Conservation (phyloP, 768 basidiomycete genomes). For the Tricholoma matsutake region DNA sequence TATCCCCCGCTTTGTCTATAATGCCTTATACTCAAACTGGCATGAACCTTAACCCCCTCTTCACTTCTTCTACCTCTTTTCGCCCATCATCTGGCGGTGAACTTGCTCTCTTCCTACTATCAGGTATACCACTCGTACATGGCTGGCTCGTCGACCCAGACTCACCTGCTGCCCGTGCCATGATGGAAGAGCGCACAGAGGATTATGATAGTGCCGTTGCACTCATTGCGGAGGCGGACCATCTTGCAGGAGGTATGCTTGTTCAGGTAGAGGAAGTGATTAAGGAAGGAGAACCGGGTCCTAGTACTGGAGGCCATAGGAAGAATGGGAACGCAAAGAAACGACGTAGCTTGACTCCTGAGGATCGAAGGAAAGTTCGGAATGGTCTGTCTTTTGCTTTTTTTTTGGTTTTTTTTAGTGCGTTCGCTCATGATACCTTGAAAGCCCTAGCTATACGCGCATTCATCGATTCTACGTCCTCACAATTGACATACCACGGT, state of each 20-base stretch:
- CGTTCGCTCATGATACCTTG: background rate
- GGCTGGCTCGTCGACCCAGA: conserved; percentile 85
- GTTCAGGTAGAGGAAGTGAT: conserved; percentile 37
- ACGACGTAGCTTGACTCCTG: conserved; percentile 38
- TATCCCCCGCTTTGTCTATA: conserved; percentile 69
- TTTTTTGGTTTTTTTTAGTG: background rate
- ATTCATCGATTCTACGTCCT: conserved; percentile 69
- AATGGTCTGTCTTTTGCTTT: conserved; percentile 49
- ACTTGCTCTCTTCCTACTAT: conserved; percentile 81
- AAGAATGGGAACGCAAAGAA: background rate
- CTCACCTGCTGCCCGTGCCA: conserved; percentile 52
- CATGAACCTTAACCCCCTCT: conserved; percentile 86
- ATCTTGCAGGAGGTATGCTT: conserved; percentile 61
- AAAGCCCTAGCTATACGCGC: conserved; percentile 64
- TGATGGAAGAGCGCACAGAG: conserved; percentile 40
- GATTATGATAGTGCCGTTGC: conserved; percentile 77
- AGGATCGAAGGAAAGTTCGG: conserved; percentile 61
- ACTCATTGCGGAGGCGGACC: conserved; percentile 77
- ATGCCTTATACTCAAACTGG: conserved; percentile 86
- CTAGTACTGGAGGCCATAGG: conserved; percentile 12
- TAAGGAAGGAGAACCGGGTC: conserved; percentile 12
- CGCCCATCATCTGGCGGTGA: conserved; percentile 68
- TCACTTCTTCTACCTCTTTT: conserved; percentile 68
- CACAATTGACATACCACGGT: conserved; percentile 87
- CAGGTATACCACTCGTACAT: conserved; percentile 77